Conservation (phyloP, 2,329 filamentous ascomycete genomes). For the Fusarium sp. region DNA sequence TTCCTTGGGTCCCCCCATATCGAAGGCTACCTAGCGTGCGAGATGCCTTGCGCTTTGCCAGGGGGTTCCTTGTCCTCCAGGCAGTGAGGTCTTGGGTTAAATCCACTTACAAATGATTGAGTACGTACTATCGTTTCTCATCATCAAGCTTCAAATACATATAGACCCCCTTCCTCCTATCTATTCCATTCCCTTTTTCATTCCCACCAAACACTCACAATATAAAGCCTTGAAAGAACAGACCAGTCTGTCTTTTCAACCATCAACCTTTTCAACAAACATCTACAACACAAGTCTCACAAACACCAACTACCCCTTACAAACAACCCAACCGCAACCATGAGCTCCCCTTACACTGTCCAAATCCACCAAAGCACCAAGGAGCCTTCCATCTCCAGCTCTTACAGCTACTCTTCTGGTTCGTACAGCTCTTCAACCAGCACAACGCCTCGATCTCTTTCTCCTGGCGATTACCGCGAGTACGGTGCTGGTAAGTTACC, state of each 20-base stretch:
- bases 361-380: constrained; percentile 51
- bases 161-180: constrained; percentile 37
- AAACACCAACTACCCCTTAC: constrained; percentile 18
- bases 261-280: constrained; percentile 14
- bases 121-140: constrained; percentile 39
- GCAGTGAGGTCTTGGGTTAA: constrained; percentile 34
- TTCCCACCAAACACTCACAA: constrained; percentile 33
- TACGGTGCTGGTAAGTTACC: constrained; percentile 49
- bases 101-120: constrained; percentile 37
- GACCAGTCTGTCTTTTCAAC: constrained; percentile 1
- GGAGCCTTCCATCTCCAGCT: constrained; percentile 46
- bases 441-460: constrained; percentile 46
- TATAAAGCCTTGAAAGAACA: constrained; percentile 16
- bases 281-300: constrained; percentile 4
- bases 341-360: constrained; percentile 46
- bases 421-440: constrained; percentile 44
- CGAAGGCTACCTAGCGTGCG: constrained; percentile 34
- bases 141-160: constrained; percentile 39
- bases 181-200: constrained; percentile 7
- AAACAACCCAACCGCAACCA: constrained; percentile 35
- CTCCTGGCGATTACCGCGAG: constrained; percentile 48
- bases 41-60: constrained; percentile 37
- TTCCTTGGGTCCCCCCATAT: constrained; percentile 26
- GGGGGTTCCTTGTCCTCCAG: constrained; percentile 33
- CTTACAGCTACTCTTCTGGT: constrained; percentile 45